Base-by-base conservation (phyloP, 768 basidiomycete genomes). In the Mycena albidolilacea region DNA sequence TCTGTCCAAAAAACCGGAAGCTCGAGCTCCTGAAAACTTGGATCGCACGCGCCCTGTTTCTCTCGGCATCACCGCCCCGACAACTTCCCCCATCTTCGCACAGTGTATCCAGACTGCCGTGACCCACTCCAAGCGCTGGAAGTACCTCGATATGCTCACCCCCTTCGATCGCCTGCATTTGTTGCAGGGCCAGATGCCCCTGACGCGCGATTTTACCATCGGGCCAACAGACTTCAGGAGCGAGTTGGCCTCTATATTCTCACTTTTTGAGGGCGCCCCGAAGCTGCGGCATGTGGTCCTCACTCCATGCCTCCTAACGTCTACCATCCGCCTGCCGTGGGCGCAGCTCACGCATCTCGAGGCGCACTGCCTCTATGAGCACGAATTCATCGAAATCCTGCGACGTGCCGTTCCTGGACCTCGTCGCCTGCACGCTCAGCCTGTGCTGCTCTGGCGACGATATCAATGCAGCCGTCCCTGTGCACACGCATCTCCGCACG, bases 361-460 rank as follows among this genome's bases (percentile, higher is more conserved):
- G 9, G 52, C 46, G 15, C 10, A 30, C 14, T 63, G 52, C 23
- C 69, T 70, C 39, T 64, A 55, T 62, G 69, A 63, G 35, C 61
- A 58, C 35, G 69, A 70, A n/a, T 64, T 62, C 61, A 57, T 10
- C 7, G 52, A 63, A 19, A 70, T 70, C 19, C 62, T 70, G 17
- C 15, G 50, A 10, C 1, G 12, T 6, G 44, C 54, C 35, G 30
- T 30, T 30, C 30, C 37, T 7, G 1, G 0, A 8, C 11, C 69
- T 70, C 23, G 43, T 64, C 14, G 4, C 38, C 12, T 69, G 68
- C 39, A 62, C 38, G 4, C 23, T 69, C 6, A 41, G 9, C 30
- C 50, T 69, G 0, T 69, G 68, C 60, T 37, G n/a, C 68, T 43
- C 50, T 3, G 19, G 48, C 39, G 60, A 55, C 2, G 38, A 62